Conservation (phyloP, 805 yeast species). For the Starmera pachycereana region DNA sequence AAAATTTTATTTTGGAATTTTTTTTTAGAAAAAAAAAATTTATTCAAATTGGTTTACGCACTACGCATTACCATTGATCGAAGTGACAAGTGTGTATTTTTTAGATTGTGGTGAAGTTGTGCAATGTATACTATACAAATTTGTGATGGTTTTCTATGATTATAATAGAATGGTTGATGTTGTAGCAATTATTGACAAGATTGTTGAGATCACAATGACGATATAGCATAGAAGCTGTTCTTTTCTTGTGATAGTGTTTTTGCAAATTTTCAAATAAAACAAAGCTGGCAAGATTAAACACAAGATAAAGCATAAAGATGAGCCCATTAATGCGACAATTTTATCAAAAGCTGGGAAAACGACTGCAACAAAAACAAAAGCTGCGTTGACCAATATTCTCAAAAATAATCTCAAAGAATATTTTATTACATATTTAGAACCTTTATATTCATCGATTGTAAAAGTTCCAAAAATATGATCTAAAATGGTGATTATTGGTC, state of each 20-base stretch:
- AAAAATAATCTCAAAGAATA: constrained; percentile 6
- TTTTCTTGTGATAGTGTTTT: constrained; percentile 26
- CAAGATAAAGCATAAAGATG: constrained; percentile 68
- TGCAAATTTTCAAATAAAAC: constrained; percentile 56
- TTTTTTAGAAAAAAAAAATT: no score
- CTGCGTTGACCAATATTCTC: constrained; percentile 39
- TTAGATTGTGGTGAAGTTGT: no score
- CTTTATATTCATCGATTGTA: constrained; percentile 15
- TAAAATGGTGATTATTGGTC: constrained; percentile 68
- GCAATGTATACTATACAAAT: no score
- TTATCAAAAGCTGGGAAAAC: constrained; percentile 71
- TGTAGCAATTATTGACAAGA: constrained; percentile 51
- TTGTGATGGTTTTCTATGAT: not conserved
- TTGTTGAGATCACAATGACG: constrained; percentile 34
- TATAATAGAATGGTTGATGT: constrained; percentile 32
- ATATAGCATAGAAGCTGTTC: constrained; percentile 30
- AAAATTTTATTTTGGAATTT: no score
- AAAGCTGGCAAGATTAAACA: constrained; percentile 71
- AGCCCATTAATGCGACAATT: constrained; percentile 72
- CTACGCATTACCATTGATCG: no score
- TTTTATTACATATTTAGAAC: constrained; percentile 12
- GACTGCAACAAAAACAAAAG: constrained; percentile 50
- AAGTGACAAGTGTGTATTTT: no score
- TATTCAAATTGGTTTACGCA: no score
- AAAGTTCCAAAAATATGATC: constrained; percentile 40